These are phyloP conservation scores for Closterium sp. DNA, from an alignment of 139 green algal species.

Conservation along the genomic window DNA sequence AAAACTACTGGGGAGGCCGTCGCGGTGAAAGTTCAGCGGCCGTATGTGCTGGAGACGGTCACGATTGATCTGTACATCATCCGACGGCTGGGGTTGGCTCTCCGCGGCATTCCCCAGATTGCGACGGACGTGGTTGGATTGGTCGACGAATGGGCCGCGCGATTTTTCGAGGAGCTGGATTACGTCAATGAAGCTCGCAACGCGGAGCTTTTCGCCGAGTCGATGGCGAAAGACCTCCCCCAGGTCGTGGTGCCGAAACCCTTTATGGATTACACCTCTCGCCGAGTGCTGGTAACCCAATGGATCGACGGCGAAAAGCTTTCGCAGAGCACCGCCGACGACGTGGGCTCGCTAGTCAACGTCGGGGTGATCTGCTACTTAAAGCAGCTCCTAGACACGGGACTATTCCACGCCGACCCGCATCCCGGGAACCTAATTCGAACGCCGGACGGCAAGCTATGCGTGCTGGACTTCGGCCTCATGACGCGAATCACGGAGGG, in stretches of 20 bases:
- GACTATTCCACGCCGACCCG: conserved; percentile 65
- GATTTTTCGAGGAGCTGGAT: conserved; percentile 98
- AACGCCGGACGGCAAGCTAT: conserved; percentile 90
- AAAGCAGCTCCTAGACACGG: conserved; percentile 67
- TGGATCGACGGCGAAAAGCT: conserved; percentile 88
- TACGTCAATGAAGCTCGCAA: conserved; percentile 93
- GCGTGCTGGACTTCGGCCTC: conserved; percentile 96
- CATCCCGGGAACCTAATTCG: conserved; percentile 92
- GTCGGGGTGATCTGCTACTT: conserved; percentile 98
- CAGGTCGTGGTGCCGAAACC: conserved; percentile 94
- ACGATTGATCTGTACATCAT: conserved; percentile 90
- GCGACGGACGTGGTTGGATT: conserved; percentile 89
- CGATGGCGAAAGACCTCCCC: conserved; percentile 86
- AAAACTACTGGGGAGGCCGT: conserved; percentile 73
- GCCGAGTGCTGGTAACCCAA: conserved; percentile 78
- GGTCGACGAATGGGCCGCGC: conserved; percentile 94
- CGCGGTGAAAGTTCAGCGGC: conserved; percentile 94
- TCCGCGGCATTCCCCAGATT: conserved; percentile 50
- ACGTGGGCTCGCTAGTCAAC: conserved; percentile 92
- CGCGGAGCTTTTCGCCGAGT: conserved; percentile 75
- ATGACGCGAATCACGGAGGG: conserved; percentile 56
- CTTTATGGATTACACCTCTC: conserved; percentile 76
- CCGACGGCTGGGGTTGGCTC: conserved; percentile 54
- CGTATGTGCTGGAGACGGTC: conserved; percentile 76
- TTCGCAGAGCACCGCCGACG: conserved; percentile 73